A percentile compares a stretch with the other conserved stretches of the same genome.
Evolutionary conservation across 495 filamentous ascomycete genomes (phyloP).

Genomic region (Delitschia confertaspora): DNA sequence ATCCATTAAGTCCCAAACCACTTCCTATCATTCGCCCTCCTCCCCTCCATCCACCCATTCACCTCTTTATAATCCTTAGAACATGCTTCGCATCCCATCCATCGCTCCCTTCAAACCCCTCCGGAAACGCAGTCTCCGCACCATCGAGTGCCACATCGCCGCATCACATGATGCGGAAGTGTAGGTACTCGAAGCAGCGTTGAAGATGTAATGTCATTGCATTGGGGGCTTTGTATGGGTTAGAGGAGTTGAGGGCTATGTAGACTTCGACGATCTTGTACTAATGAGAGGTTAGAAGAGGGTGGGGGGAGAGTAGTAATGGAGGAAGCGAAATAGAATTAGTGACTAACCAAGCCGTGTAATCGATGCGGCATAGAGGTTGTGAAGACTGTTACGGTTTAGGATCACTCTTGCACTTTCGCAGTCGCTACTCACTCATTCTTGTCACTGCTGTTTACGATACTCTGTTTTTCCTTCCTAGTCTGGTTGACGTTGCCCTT

Average conservation of each 20-base stretch:
- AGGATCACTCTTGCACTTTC: no score
- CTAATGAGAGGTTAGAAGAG: no score
- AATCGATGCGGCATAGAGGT: conserved; percentile 8
- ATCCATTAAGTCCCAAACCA: no score
- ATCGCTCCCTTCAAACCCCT: conserved; percentile 7
- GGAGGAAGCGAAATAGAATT: not conserved
- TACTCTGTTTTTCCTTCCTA: no score
- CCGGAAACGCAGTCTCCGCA: conserved; percentile 5
- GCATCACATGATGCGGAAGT: conserved; percentile 8
- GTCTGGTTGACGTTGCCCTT: no score
- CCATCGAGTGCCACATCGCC: conserved; percentile 7
- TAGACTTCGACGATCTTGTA: conserved; percentile 9
- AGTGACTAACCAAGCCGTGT: conserved; percentile 6
- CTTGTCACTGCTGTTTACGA: no score
- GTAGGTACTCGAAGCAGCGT: conserved; percentile 8
- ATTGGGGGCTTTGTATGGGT: not conserved
- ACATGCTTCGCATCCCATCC: conserved; percentile 9
- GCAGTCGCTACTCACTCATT: no score
- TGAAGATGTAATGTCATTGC: conserved; percentile 7
- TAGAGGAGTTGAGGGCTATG: not conserved
- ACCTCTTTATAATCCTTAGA: conserved; percentile 1
- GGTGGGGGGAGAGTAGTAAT: not conserved
- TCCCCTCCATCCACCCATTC: conserved; percentile 1
- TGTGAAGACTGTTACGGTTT: no score
- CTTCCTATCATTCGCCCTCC: conserved; percentile 15